A percentile compares a stretch with the other conserved stretches of the same genome.
Conservation (phyloP, 257 asterid genomes). For the Catharanthus roseus region DNA sequence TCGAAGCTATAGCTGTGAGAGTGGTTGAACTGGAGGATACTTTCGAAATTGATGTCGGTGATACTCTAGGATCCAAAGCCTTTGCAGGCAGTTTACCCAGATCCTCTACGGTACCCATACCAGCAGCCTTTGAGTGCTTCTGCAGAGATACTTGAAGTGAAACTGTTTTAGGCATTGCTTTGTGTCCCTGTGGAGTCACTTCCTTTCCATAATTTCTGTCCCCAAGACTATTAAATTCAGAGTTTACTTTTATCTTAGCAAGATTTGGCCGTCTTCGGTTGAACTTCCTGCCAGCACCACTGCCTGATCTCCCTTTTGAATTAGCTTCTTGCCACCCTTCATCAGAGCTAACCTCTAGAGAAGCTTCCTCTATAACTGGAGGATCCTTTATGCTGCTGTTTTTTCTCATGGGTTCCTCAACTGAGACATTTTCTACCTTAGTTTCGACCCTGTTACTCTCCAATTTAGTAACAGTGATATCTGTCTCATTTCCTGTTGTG, state of each 20-base stretch:
- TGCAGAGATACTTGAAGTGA: constrained; percentile 37
- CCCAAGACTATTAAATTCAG: constrained; percentile 43
- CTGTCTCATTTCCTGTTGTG: constrained; percentile 27
- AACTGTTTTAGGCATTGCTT: constrained; percentile 36
- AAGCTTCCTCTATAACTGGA: constrained; percentile 31
- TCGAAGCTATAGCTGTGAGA: constrained; percentile 69
- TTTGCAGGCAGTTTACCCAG: constrained; percentile 42
- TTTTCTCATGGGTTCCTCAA: constrained; percentile 26
- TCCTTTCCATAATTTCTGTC: constrained; percentile 54
- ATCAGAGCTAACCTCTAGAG: constrained; percentile 53
- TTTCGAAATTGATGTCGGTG: constrained; percentile 42
- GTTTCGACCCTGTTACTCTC: constrained; percentile 38
- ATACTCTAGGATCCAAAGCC: constrained; percentile 34
- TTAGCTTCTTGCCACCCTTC: constrained; percentile 98
- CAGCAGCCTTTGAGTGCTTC: constrained; percentile 39
- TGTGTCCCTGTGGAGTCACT: constrained; percentile 45
- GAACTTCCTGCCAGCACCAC: constrained; percentile 48
- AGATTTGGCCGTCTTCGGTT: constrained; percentile 64
- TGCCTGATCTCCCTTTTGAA: constrained; percentile 65
- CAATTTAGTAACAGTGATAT: constrained; percentile 23
- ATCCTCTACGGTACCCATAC: constrained; percentile 33
- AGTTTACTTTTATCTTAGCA: constrained; percentile 54
- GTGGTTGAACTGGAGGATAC: constrained; percentile 45
- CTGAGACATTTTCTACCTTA: constrained; percentile 27
- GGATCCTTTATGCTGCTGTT: constrained; percentile 18